Evolutionary conservation across 1,139 yeast species (phyloP).

Genomic region (Nakaseomyces kungkrabaensis): DNA sequence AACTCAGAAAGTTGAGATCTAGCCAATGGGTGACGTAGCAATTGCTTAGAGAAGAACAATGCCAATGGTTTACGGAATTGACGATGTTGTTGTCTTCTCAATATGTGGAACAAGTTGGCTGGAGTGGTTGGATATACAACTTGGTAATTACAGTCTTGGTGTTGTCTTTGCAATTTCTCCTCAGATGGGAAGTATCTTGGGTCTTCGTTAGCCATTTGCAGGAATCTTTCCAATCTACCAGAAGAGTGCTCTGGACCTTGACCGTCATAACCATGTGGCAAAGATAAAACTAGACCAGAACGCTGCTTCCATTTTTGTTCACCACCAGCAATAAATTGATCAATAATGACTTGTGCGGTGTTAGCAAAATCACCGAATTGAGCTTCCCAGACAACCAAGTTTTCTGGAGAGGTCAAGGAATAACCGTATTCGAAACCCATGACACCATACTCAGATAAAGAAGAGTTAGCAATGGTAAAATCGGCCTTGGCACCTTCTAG

Average conservation of each 20-base stretch:
- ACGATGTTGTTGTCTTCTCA: constrained; percentile 99
- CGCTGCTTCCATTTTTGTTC: constrained; percentile 99
- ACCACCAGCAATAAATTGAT: constrained; percentile 94
- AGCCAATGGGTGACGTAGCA: constrained; percentile 96
- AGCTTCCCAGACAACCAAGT: constrained; percentile 98
- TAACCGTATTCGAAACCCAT: constrained; percentile 99
- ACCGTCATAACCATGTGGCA: constrained; percentile 99
- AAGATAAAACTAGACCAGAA: constrained; percentile 86
- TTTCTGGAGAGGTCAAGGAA: constrained; percentile 94
- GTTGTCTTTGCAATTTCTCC: constrained; percentile 89
- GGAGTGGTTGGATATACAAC: constrained; percentile 98
- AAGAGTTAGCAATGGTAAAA: constrained; percentile 87
- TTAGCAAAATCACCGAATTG: constrained; percentile 99
- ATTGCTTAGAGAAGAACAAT: constrained; percentile 82
- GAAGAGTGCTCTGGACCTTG: constrained; percentile 99
- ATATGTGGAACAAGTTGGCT: constrained; percentile 88
- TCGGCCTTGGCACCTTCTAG: constrained; percentile 76
- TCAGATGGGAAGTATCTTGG: constrained; percentile 85
- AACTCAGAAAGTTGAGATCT: constrained; percentile 76
- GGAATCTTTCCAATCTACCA: constrained; percentile 94
- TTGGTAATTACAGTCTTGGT: constrained; percentile 97
- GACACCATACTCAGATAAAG: constrained; percentile 96
- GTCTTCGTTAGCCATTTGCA: constrained; percentile 94
- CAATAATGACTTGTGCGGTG: constrained; percentile 96
- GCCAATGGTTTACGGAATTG: constrained; percentile 96